Evolutionary conservation across 768 basidiomycete species (phyloP), one percentile per base, ranked within the genome.

Genomic region (Leccinum rimulosum): DNA sequence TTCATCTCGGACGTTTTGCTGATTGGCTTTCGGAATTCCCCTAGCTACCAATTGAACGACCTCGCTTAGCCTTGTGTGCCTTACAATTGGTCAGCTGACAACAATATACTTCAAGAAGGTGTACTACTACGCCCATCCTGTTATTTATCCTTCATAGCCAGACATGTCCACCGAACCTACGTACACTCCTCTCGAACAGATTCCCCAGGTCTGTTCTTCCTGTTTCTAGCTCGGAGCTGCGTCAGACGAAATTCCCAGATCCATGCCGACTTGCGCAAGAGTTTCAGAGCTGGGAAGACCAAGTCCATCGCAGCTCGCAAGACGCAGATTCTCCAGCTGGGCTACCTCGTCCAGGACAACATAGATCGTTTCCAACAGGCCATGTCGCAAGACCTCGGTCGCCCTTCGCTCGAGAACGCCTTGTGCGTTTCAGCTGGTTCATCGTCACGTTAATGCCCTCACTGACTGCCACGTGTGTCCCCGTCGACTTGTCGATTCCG

Each of bases 291-390:
- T 1, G 88, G 89, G 15, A 91, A 86, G 69, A 81, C 84, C 45
- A 85, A 76, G 66, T 73, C 82, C n/a, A 76, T 93, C 56, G 79
- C 79, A 12, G 91, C 80, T 67, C 80, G 93, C 66, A 92, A 86
- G 72, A 80, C 84, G 48, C 91, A 93, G 73, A 78, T 95, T 27
- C 31, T 33, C 31, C 31, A 33, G 31, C 31, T 33, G 4, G 85
- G 80, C 8, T 89, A 90, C 69, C 74, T 91, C 63, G 31, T 92
- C 65, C 79, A 89, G 69, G 91, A 95, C 72, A 92, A 95, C 68
- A 74, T 19, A 25, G 74, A 81, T 35, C 81, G 75, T 15, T 82
- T 93, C 65, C 78, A 82, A 47, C 77, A 82, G 27, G 79, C 91
- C 0, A 69, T 92, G 60, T 69, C 72, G 2, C 60, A 70, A 6